Base-by-base conservation (phyloP, 306 rosid genomes). In the Castanospermum australe region DNA sequence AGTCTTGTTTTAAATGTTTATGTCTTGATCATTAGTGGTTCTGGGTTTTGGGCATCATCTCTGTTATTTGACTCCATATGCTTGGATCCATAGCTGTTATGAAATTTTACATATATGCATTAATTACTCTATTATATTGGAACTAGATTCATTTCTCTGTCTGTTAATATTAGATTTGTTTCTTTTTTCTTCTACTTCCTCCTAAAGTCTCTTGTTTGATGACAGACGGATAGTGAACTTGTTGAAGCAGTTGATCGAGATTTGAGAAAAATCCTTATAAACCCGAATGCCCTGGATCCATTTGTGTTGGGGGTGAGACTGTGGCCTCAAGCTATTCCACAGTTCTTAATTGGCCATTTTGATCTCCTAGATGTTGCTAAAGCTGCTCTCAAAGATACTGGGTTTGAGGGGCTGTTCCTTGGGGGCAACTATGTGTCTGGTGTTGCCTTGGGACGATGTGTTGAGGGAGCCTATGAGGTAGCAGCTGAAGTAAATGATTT, bases 261-360 rank as follows among this genome's bases (percentile, higher is more conserved):
- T 90, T 84, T 95, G 91, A 84, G 92, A 82, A 88, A 90, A 70
- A 89, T 95, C 42, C 95, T 95, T 56, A 83, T 95, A 85, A 91
- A 89, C 7, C 84, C 85, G 39, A 87, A 81, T 56, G 92, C 97
- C 44, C 65, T 66, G 83, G 94, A 91, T 35, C 97, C 99, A 39
- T 50, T 82, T 55, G 63, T 28, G 38, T 59, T 95, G 87, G 97
- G 92, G 60, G 99, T 93, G 86, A 90, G 87, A 84, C 62, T 86
- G 64, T 93, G 99, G 99, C 92, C 97, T 24, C 96, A 91, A 84
- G 97, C 98, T 80, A 95, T 95, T 81, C 99, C 99, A 12, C 98
- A 95, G 77, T 93, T 95, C 89, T 87, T 91, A 88, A 22, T 93
- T 67, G 99, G 99, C 28, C 99, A 95, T 87, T 82, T 91, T 61